These are phyloP conservation scores for Penicillium sp. DNA, from an alignment of 2,329 filamentous ascomycete species.

Conservation along the genomic window DNA sequence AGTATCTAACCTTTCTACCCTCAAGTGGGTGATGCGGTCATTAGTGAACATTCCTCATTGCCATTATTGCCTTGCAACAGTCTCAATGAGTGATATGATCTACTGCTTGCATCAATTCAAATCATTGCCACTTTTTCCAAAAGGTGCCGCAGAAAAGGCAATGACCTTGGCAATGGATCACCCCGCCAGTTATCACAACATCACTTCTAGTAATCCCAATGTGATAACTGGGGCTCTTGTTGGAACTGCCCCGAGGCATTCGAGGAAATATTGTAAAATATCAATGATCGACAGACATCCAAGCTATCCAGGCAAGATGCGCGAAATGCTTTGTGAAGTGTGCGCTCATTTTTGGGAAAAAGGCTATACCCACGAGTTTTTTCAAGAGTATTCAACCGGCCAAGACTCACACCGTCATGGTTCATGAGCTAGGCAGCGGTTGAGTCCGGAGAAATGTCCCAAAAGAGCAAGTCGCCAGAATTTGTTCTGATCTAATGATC, in stretches of 20 bases:
- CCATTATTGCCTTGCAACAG: slow-evolving; percentile 3
- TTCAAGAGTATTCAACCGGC: background rate
- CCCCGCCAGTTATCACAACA: background rate
- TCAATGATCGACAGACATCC: background rate
- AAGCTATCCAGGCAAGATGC: background rate
- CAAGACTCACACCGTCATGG: background rate
- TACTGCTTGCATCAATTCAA: slow-evolving; percentile 1
- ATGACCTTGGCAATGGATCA: background rate
- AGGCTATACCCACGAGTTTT: background rate
- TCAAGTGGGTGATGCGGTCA: slow-evolving; percentile 8
- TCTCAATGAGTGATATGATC: background rate
- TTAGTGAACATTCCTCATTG: background rate
- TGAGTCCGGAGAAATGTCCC: background rate
- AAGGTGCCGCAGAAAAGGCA: background rate
- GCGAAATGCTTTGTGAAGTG: background rate
- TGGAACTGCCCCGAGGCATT: background rate
- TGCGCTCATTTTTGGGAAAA: background rate
- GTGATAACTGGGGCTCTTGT: background rate
- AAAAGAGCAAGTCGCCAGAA: background rate
- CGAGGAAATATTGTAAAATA: slow-evolving; percentile 1
- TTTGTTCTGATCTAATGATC: background rate
- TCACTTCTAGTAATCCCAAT: background rate
- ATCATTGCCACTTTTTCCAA: slow-evolving; percentile 1
- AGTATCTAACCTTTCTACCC: slow-evolving; percentile 7
- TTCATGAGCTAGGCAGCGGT: background rate